Evolutionary conservation across 805 yeast genomes (phyloP).

Genomic region (Candida insectorum): DNA sequence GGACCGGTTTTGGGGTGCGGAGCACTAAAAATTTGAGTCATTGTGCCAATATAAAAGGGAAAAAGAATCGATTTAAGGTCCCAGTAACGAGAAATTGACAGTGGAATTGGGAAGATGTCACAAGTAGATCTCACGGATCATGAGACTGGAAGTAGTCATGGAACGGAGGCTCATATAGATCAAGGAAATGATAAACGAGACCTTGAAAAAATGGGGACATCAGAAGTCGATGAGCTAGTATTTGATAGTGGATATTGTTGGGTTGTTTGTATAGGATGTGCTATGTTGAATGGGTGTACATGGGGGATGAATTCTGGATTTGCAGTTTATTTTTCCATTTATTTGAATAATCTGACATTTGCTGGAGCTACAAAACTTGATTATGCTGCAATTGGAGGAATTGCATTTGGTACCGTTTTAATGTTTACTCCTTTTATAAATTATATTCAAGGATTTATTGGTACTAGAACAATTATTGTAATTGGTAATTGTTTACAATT

Average conservation of each 20-base stretch:
- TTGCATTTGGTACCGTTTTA: conserved; percentile 57
- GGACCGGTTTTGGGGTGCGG: too few species aligned
- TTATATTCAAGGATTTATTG: conserved; percentile 42
- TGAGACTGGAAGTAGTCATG: too few species aligned
- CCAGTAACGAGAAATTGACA: too few species aligned
- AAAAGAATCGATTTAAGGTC: too few species aligned
- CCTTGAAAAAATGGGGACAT: too few species aligned
- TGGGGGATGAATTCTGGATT: conserved; percentile 76
- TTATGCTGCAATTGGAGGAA: conserved; percentile 67
- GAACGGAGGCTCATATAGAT: too few species aligned
- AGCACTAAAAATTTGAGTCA: too few species aligned
- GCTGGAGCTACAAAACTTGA: conserved; percentile 55
- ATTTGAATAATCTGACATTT: conserved; percentile 48
- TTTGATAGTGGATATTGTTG: conserved; percentile 68
- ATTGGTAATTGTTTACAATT: conserved; percentile 52
- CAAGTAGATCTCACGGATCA: too few species aligned
- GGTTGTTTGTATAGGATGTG: conserved; percentile 53
- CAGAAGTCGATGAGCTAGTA: too few species aligned
- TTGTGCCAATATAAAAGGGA: too few species aligned
- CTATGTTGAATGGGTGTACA: conserved; percentile 51
- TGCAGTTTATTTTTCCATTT: conserved; percentile 60
- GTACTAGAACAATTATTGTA: conserved; percentile 36
- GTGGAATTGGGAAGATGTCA: too few species aligned
- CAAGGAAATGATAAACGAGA: too few species aligned
- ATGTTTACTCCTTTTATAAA: conserved; percentile 50